Evolutionary conservation across 768 basidiomycete genomes (phyloP).

Genomic region (Tulasnella sp.): DNA sequence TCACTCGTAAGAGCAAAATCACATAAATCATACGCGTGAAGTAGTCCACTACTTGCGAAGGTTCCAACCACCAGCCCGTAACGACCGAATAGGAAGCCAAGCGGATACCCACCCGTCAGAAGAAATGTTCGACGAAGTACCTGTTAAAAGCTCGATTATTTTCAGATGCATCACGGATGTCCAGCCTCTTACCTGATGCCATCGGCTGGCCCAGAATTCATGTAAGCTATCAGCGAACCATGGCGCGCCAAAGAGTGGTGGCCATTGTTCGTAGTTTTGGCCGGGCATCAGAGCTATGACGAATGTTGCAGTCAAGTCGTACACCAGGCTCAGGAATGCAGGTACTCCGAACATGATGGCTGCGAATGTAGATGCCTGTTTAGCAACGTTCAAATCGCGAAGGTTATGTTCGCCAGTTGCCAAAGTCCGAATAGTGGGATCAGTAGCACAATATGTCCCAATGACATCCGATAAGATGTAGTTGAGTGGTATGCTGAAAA

Average conservation of each 20-base stretch:
- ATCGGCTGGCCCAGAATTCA: slow-evolving; percentile 13
- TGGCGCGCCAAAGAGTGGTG: slow-evolving; percentile 12
- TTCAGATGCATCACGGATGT: background rate
- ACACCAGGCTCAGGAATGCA: slow-evolving; percentile 2
- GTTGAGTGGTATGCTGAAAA: background rate
- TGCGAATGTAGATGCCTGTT: background rate
- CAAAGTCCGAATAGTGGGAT: background rate
- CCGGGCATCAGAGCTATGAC: background rate
- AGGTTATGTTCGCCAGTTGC: background rate
- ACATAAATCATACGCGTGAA: background rate
- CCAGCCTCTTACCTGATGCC: slow-evolving; percentile 10
- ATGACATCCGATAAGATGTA: slow-evolving; percentile 10
- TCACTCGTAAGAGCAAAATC: background rate
- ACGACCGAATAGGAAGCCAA: background rate
- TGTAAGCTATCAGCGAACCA: slow-evolving; percentile 4
- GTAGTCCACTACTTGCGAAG: background rate
- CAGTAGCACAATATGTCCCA: background rate
- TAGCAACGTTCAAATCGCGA: background rate
- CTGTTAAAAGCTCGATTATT: background rate
- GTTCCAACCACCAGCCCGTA: background rate
- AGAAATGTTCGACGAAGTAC: slow-evolving; percentile 15
- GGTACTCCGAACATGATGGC: background rate
- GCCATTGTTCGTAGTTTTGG: slow-evolving; percentile 1
- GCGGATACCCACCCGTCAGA: slow-evolving; percentile 11
- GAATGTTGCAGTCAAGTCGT: background rate